Percentiles rank a stretch among this genome's conserved stretches.
phyloP scores from a whole-genome alignment of 1,284 basidiomycete genomes.

The Apiotrichum montevideense region DNA sequence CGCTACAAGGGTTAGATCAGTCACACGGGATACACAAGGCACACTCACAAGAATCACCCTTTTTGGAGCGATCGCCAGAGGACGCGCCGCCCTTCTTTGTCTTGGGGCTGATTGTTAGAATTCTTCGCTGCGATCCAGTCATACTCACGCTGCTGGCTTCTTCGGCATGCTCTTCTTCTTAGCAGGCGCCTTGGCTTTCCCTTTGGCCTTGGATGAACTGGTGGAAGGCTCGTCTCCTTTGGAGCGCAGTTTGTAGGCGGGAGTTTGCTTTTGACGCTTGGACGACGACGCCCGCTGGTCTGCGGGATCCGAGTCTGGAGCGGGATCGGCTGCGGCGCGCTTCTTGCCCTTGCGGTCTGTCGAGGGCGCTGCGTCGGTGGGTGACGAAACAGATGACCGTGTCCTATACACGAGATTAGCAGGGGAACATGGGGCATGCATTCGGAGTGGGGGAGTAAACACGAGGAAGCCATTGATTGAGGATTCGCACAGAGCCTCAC shows the following conservation, averaged over 20 bases:
- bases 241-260: slow-evolving; percentile 4
- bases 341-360: slow-evolving; percentile 43
- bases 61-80: slow-evolving; percentile 29
- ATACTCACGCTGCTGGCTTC: slow-evolving; percentile 28
- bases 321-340: slow-evolving; percentile 20
- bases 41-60: slow-evolving; percentile 29
- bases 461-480: too few species aligned
- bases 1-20: slow-evolving; percentile 20
- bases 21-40: neutral
- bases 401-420: slow-evolving; percentile 1
- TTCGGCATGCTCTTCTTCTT: slow-evolving; percentile 39
- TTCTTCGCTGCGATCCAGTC: too few species aligned
- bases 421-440: too few species aligned
- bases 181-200: slow-evolving; percentile 26
- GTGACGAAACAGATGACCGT: slow-evolving; percentile 4
- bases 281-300: slow-evolving; percentile 15
- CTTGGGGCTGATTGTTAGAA: slow-evolving; percentile 18
- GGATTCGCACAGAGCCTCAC: neutral
- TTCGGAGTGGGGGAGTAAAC: too few species aligned
- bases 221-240: slow-evolving; percentile 8
- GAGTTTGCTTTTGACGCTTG: slow-evolving; percentile 17
- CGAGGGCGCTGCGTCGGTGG: slow-evolving; percentile 1
- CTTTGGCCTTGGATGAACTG: slow-evolving; percentile 15
- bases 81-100: slow-evolving; percentile 22
- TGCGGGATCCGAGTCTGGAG: slow-evolving; percentile 8